Percentiles rank a stretch among this genome's conserved stretches.
Evolutionary conservation across 257 asterid species (phyloP).

Genomic region (Euphrasia confusa): DNA sequence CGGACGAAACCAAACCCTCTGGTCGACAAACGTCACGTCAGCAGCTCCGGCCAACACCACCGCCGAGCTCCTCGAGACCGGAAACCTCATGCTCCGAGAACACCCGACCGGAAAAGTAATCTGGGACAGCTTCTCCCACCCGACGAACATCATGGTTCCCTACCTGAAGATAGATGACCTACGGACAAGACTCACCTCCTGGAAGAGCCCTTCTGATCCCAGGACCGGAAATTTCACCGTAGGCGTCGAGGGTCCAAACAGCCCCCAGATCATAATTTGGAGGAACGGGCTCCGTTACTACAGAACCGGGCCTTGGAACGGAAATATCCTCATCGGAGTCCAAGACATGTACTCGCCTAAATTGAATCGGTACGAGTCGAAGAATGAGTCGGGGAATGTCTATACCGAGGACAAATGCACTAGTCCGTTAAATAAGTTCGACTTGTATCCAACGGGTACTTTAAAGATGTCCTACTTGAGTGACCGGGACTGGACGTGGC

Average conservation of each 20-base stretch:
- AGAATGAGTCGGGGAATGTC: too few relatives aligned
- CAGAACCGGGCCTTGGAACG: constrained; percentile 48
- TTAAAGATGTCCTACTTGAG: too few relatives aligned
- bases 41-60: not conserved
- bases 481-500: too few relatives aligned
- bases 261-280: constrained; percentile 27
- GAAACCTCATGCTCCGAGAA: not conserved
- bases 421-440: too few relatives aligned
- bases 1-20: not conserved
- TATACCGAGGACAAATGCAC: too few relatives aligned
- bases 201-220: constrained; percentile 27
- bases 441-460: too few relatives aligned
- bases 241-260: constrained; percentile 19
- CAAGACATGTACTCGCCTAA: constrained; percentile 27
- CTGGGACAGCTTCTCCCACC: not conserved
- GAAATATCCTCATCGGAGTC: constrained; percentile 30
- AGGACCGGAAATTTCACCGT: constrained; percentile 27
- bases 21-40: not conserved
- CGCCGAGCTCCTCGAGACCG: not conserved
- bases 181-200: not conserved
- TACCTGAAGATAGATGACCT: too few relatives aligned
- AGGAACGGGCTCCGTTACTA: constrained; percentile 25
- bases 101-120: not conserved
- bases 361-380: too few relatives aligned
- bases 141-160: not conserved